phyloP scores from a whole-genome alignment of 139 green algal species.

The Monoraphidium neglectum region DNA sequence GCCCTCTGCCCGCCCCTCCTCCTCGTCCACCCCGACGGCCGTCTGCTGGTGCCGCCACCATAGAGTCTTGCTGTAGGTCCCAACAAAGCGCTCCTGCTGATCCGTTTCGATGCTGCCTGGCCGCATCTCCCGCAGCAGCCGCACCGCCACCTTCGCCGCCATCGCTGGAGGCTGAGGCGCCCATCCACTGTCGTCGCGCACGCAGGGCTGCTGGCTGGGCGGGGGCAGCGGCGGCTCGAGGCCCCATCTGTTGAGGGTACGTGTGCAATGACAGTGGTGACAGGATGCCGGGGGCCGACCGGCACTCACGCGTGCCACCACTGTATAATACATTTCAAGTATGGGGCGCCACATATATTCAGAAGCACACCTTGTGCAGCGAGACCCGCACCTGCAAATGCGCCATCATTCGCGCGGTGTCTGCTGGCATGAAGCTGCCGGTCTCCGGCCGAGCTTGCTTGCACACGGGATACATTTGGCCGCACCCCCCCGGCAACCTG shows the following conservation, averaged over 20 bases:
- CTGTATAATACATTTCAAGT: no score
- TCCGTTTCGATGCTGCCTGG: conserved; percentile 47
- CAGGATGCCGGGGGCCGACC: no score
- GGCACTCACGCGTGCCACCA: no score
- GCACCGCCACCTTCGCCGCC: conserved; percentile 27
- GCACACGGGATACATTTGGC: neutral
- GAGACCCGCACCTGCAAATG: neutral
- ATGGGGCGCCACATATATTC: neutral
- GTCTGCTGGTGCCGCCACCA: conserved; percentile 17
- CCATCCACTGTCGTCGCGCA: no score
- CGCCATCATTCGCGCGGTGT: neutral
- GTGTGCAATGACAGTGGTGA: no score
- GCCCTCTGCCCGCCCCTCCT: neutral
- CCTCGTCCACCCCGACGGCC: neutral
- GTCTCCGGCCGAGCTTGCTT: neutral
- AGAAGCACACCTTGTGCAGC: neutral
- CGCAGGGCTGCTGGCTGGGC: no score
- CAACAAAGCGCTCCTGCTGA: conserved; percentile 47
- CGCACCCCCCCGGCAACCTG: no score
- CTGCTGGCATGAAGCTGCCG: neutral
- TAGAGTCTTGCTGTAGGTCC: conserved; percentile 27
- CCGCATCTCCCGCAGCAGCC: conserved; percentile 27
- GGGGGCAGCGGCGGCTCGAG: no score
- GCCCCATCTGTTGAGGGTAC: no score
- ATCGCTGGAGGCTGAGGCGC: neutral